These are phyloP conservation scores for Ustilago tritici DNA, from an alignment of 1,284 basidiomycete species.

Conservation along the genomic window DNA sequence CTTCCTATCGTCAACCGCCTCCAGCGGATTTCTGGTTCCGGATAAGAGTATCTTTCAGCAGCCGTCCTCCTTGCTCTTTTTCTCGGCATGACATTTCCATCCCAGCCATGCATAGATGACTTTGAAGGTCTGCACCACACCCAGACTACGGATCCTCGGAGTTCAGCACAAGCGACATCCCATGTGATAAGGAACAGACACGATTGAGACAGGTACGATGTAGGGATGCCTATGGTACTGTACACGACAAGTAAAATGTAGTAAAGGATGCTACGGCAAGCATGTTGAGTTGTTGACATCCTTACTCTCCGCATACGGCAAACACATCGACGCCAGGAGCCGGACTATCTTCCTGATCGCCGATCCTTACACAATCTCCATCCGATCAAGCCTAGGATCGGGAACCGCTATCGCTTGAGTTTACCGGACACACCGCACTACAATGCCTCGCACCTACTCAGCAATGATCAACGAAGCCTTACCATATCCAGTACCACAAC, in stretches of 20 bases:
- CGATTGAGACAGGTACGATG: neutral
- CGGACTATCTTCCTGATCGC: conserved; percentile 4
- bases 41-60: neutral
- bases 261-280: neutral
- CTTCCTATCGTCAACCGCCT: neutral
- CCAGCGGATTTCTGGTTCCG: neutral
- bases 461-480: conserved; percentile 63
- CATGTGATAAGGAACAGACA: conserved; percentile 13
- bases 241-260: neutral
- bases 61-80: neutral
- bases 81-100: neutral
- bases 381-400: neutral
- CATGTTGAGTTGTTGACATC: neutral
- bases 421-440: neutral
- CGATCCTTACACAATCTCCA: conserved; percentile 3
- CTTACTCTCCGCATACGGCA: neutral
- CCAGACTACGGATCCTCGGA: conserved; percentile 22
- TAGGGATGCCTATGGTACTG: conserved; percentile 2
- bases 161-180: conserved; percentile 1
- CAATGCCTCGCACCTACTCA: conserved; percentile 36
- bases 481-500: conserved; percentile 67
- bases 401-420: neutral
- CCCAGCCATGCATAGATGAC: neutral
- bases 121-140: neutral
- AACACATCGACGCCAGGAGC: neutral